phyloP scores from a whole-genome alignment of 2,329 filamentous ascomycete genomes.

The Xylaria sp. region DNA sequence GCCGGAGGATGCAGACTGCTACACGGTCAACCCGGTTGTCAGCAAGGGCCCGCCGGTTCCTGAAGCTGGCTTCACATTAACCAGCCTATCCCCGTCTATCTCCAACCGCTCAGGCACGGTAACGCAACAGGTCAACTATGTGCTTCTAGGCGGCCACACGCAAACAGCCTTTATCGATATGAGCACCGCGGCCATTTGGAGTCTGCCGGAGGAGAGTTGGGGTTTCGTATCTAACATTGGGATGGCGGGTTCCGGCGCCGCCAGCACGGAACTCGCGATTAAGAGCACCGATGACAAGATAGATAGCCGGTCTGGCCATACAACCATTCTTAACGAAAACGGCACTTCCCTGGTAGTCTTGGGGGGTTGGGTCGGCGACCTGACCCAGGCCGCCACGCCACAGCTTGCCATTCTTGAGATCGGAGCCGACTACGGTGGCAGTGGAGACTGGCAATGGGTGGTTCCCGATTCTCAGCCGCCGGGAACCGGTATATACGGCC shows the following conservation, averaged over 20 bases:
- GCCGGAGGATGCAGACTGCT: constrained; percentile 34
- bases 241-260: constrained; percentile 52
- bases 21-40: constrained; percentile 43
- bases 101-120: constrained; percentile 67
- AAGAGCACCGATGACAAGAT: constrained; percentile 51
- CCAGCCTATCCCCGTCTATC: constrained; percentile 69
- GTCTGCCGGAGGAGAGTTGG: constrained; percentile 84
- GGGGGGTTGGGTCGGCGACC: constrained; percentile 91
- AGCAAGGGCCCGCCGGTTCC: constrained; percentile 68
- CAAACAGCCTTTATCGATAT: constrained; percentile 87
- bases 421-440: constrained; percentile 72
- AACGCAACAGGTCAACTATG: constrained; percentile 75
- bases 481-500: constrained; percentile 59
- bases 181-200: constrained; percentile 87
- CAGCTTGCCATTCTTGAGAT: constrained; percentile 79
- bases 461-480: constrained; percentile 57
- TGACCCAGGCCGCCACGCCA: constrained; percentile 74
- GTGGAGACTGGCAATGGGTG: constrained; percentile 72
- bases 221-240: constrained; percentile 63
- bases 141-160: constrained; percentile 86
- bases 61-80: constrained; percentile 86
- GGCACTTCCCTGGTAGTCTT: constrained; percentile 77
- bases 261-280: constrained; percentile 60
- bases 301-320: constrained; percentile 87
- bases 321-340: constrained; percentile 77